Conservation (phyloP, 805 yeast species). For the Wickerhamiella qilinensis region DNA sequence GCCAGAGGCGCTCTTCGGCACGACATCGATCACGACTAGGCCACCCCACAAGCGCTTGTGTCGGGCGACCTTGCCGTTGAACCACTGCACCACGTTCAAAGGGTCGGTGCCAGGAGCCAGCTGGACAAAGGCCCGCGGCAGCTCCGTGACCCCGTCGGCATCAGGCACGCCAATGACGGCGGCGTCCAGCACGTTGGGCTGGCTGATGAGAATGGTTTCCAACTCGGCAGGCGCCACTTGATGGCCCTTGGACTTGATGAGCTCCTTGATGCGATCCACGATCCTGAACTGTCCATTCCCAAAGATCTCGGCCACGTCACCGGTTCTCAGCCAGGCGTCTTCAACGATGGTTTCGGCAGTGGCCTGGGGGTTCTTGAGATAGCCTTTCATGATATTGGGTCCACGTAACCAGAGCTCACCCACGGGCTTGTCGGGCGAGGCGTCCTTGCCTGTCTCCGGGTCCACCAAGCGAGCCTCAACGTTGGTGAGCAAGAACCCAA, state of each 20-base stretch:
- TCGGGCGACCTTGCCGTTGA: conserved; percentile 18
- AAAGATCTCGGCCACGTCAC: conserved; percentile 32
- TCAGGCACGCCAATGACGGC: conserved; percentile 65
- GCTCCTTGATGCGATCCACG: conserved; percentile 46
- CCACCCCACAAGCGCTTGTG: conserved; percentile 24
- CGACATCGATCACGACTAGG: conserved; percentile 54
- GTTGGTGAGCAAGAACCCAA: conserved; percentile 29
- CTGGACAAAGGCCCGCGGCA: conserved; percentile 20
- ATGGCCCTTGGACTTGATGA: conserved; percentile 55
- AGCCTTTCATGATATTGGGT: conserved; percentile 33
- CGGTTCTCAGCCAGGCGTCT: conserved; percentile 41
- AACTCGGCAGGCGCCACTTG: conserved; percentile 91
- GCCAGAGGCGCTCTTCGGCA: conserved; percentile 89
- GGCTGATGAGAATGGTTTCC: conserved; percentile 65
- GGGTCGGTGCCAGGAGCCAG: conserved; percentile 15
- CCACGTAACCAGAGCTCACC: conserved; percentile 44
- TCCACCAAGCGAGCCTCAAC: conserved; percentile 35
- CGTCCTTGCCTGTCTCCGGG: conserved; percentile 27
- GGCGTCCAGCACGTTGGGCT: conserved; percentile 62
- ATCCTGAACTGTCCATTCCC: conserved; percentile 26
- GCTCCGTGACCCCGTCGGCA: conserved; percentile 64
- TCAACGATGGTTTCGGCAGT: conserved; percentile 28
- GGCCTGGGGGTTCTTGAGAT: conserved; percentile 33
- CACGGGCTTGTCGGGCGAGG: conserved; percentile 34
- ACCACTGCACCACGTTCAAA: conserved; percentile 14